Percentiles rank a stretch among this genome's conserved stretches.
Evolutionary conservation across 1,139 yeast species (phyloP).

Genomic region (Protomyces gravidus): DNA sequence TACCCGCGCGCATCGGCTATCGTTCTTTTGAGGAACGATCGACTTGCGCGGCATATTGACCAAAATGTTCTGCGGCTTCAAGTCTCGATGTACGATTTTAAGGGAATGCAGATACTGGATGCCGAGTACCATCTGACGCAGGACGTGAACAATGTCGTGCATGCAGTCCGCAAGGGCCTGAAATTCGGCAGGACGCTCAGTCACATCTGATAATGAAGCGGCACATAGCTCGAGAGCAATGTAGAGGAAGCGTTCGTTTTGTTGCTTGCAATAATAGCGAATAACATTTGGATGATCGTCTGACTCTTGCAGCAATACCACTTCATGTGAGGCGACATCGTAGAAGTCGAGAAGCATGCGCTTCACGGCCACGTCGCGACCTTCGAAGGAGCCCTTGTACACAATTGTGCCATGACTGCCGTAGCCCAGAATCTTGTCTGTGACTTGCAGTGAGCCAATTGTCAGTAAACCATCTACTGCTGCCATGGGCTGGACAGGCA

Average conservation of each 20-base stretch:
- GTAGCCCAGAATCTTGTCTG: slow-evolving; percentile 76
- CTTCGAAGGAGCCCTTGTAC: slow-evolving; percentile 81
- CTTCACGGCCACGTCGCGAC: slow-evolving; percentile 91
- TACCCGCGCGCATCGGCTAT: slow-evolving; percentile 48
- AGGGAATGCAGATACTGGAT: slow-evolving; percentile 80
- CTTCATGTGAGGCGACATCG: slow-evolving; percentile 94
- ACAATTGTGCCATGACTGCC: slow-evolving; percentile 98
- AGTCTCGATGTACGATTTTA: slow-evolving; percentile 90
- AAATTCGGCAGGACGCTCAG: slow-evolving; percentile 52
- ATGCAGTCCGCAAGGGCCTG: slow-evolving; percentile 42
- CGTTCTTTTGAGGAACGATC: slow-evolving; percentile 31
- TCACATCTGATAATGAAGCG: slow-evolving; percentile 80
- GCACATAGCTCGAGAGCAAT: slow-evolving; percentile 90
- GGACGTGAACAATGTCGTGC: slow-evolving; percentile 46
- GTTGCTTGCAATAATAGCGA: slow-evolving; percentile 85
- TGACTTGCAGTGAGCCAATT: slow-evolving; percentile 43
- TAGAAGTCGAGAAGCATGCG: slow-evolving; percentile 88
- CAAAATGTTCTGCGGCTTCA: slow-evolving; percentile 91
- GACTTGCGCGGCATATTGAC: slow-evolving; percentile 64
- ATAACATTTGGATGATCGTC: slow-evolving; percentile 96
- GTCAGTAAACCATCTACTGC: slow-evolving; percentile 1
- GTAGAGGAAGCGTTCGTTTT: slow-evolving; percentile 78
- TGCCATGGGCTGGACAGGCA: slow-evolving; percentile 8
- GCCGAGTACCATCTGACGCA: slow-evolving; percentile 79
- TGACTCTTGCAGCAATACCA: slow-evolving; percentile 78